Percentiles rank a stretch among this genome's conserved stretches.
phyloP scores from a whole-genome alignment of 179 eudicot species.

The Corrigiola litoralis region DNA sequence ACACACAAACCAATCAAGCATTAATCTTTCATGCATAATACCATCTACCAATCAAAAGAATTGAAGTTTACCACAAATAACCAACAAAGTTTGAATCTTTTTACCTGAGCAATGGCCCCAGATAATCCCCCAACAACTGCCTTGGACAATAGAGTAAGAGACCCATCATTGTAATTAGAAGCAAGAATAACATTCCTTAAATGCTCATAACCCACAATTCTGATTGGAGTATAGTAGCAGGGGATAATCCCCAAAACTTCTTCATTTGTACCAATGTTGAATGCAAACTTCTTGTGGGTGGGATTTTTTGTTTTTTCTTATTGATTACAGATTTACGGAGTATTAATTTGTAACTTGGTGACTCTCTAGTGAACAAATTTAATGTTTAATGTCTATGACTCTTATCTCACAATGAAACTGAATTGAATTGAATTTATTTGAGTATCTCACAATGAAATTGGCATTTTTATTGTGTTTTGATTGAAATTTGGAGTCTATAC shows the following conservation, averaged over 20 bases:
- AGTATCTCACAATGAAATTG: no score
- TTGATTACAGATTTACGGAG: no score
- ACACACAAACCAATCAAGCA: not conserved
- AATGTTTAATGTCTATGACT: no score
- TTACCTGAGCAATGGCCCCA: slow-evolving; percentile 79
- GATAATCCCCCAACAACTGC: slow-evolving; percentile 74
- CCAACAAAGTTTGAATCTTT: not conserved
- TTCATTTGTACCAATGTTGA: slow-evolving; percentile 35
- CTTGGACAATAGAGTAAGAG: slow-evolving; percentile 43
- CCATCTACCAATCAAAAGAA: not conserved
- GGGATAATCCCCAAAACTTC: slow-evolving; percentile 65
- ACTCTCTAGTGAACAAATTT: no score
- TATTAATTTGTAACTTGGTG: no score
- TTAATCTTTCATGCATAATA: no score
- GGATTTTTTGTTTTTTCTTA: no score
- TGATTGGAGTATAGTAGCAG: slow-evolving; percentile 70
- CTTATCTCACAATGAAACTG: no score
- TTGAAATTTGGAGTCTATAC: no score
- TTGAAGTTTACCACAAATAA: not conserved
- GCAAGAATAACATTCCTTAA: slow-evolving; percentile 34
- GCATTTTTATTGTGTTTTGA: no score
- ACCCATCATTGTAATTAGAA: slow-evolving; percentile 7
- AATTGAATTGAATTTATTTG: no score
- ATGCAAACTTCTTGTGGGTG: slow-evolving; percentile 39
- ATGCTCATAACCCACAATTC: slow-evolving; percentile 74